A percentile compares a stretch with the other conserved stretches of the same genome.
phyloP scores from a whole-genome alignment of 2,329 filamentous ascomycete species.

The Nannizzia gypsea region DNA sequence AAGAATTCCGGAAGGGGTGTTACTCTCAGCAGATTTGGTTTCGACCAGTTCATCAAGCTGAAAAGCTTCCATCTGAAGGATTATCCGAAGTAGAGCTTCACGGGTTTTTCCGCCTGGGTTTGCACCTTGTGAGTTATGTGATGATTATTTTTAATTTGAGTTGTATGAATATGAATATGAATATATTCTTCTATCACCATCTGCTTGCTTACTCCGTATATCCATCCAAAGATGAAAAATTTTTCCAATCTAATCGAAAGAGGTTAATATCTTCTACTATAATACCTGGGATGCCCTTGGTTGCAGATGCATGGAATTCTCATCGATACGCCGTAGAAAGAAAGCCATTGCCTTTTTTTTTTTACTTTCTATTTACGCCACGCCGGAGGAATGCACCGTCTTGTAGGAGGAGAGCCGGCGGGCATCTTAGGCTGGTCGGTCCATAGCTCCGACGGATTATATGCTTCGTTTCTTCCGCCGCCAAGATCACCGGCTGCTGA shows the following conservation, averaged over 20 bases:
- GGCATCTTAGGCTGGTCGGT: neutral
- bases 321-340: too few species aligned
- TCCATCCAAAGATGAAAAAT: neutral
- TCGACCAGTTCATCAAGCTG: conserved; percentile 89
- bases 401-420: neutral
- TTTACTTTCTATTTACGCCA: neutral
- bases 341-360: neutral
- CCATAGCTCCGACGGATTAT: neutral
- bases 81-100: conserved; percentile 41
- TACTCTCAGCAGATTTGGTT: conserved; percentile 79
- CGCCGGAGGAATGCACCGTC: neutral
- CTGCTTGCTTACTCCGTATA: neutral
- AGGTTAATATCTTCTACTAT: neutral
- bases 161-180: neutral
- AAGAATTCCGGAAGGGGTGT: conserved; percentile 92
- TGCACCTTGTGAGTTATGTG: too few species aligned
- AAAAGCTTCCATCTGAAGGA: conserved; percentile 95
- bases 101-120: too few species aligned
- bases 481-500: neutral
- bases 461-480: neutral
- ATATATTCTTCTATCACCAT: neutral
- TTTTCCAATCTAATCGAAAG: neutral
- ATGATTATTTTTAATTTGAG: neutral
- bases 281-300: neutral
- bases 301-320: neutral